Base-by-base conservation (phyloP, 768 basidiomycete genomes). In the Phlebiopsis gigantea region DNA sequence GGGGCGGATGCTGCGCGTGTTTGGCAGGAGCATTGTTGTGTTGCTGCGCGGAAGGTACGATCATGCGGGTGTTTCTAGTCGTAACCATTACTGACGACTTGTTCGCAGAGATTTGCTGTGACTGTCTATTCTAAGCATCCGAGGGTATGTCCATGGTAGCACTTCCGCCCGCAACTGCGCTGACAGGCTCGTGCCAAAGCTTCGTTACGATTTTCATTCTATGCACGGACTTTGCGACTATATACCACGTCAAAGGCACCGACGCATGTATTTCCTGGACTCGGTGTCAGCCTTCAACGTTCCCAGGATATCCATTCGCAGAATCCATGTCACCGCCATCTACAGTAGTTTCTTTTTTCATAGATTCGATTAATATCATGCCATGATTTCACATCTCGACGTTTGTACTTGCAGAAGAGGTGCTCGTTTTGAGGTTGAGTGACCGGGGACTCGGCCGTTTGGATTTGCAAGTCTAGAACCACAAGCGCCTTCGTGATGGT, bases 1-100 rank as follows among this genome's bases (percentile, higher is more conserved):
- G 74, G 25, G 74, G 77, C 41, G 70, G 68, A 19, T 83, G 81
- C 63, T 75, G 77, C 70, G 86, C 87, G 14, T 90, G 88, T 69
- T 71, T 86, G 65, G 83, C 85, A 21, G 83, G 80, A 56, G 70
- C 78, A 9, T 80, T 77, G 60, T 69, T 83, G 63, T 89, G 87
- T 68, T 89, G 86, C 71, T 85, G 83, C 65, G 82, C 82, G n/a
- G 87, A 89, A 73, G 84, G 84, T 85, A 60, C 57, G 82, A 70
- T 61, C 58, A 19, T 9, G 3, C 31, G 15, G 14, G 9, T 1
- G 4, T 15, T 39, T 61, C 30, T 34, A 15, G 21, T 41, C 50
- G 39, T 45, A 26, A 29, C 19, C 15, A 39, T 60, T 25, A 45
- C 22, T 43, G 31, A 44, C 49, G 10, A 14, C 41, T 39, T 39